Conservation (phyloP, 768 basidiomycete genomes). For the Chalciporus pseudorubinellus region DNA sequence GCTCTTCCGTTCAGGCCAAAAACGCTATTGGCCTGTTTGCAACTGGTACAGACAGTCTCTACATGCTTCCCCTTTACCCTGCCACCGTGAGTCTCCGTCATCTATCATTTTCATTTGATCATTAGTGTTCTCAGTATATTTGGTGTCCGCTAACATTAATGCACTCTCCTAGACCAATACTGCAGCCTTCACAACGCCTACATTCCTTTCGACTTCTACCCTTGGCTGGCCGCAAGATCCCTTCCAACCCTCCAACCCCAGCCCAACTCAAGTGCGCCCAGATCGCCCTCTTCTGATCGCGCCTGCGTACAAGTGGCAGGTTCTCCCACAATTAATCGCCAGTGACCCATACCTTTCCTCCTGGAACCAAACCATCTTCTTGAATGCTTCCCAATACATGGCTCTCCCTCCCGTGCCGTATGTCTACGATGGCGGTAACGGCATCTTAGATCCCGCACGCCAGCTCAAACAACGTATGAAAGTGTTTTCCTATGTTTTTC, state of each 20-base stretch:
- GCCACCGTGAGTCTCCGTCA: slow-evolving; percentile 66
- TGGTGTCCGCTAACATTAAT: background rate
- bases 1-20: slow-evolving; percentile 59
- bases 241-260: slow-evolving; percentile 63
- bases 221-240: slow-evolving; percentile 80
- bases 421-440: slow-evolving; percentile 76
- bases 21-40: slow-evolving; percentile 65
- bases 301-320: slow-evolving; percentile 87
- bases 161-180: slow-evolving; percentile 58
- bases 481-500: slow-evolving; percentile 87
- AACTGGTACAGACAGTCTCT: slow-evolving; percentile 75
- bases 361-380: slow-evolving; percentile 92
- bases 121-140: slow-evolving; percentile 3
- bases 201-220: slow-evolving; percentile 58
- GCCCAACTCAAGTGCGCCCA: slow-evolving; percentile 57
- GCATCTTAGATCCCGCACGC: slow-evolving; percentile 89
- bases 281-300: slow-evolving; percentile 92
- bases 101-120: background rate
- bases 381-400: slow-evolving; percentile 79
- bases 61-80: slow-evolving; percentile 82
- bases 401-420: slow-evolving; percentile 65
- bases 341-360: slow-evolving; percentile 79
- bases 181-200: slow-evolving; percentile 67
- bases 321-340: slow-evolving; percentile 71
- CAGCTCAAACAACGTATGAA: slow-evolving; percentile 90